phyloP scores from a whole-genome alignment of 2,329 filamentous ascomycete species.

The Graphilbum ipis-grandicollis region DNA sequence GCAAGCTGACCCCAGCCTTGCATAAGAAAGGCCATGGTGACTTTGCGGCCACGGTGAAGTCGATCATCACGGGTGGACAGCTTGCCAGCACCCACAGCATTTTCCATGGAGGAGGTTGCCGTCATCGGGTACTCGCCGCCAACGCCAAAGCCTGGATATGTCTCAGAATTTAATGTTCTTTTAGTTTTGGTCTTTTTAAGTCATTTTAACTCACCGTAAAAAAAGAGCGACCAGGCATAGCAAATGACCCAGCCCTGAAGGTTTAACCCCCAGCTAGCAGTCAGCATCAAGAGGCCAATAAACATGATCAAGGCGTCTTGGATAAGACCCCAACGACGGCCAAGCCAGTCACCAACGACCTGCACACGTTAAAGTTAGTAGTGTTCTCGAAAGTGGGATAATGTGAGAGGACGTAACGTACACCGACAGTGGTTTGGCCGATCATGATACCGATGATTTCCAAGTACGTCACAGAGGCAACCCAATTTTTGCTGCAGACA shows the following conservation, averaged over 20 bases:
- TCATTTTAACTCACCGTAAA: constrained; percentile 64
- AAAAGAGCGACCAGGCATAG: constrained; percentile 88
- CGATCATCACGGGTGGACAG: constrained; percentile 84
- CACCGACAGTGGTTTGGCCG: constrained; percentile 74
- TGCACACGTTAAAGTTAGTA: constrained; percentile 10
- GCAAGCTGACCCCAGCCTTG: constrained; percentile 94
- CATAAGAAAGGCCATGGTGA: constrained; percentile 93
- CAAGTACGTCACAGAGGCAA: constrained; percentile 72
- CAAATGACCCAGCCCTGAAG: constrained; percentile 94
- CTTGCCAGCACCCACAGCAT: constrained; percentile 68
- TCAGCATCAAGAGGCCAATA: constrained; percentile 78
- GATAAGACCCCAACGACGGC: constrained; percentile 86
- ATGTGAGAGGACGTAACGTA: constrained; percentile 21
- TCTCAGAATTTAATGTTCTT: too few relatives aligned
- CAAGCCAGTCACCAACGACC: constrained; percentile 55
- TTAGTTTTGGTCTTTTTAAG: too few relatives aligned
- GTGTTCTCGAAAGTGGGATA: neutral
- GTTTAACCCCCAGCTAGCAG: constrained; percentile 71
- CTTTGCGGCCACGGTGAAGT: constrained; percentile 87
- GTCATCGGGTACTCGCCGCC: constrained; percentile 95
- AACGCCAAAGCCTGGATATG: constrained; percentile 34
- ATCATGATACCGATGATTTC: constrained; percentile 92
- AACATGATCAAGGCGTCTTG: constrained; percentile 95
- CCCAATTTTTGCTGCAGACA: constrained; percentile 64
- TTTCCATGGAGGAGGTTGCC: constrained; percentile 87